Base-by-base conservation (phyloP, 352 stramenopile genomes). In the Globisporangium irregulare region DNA sequence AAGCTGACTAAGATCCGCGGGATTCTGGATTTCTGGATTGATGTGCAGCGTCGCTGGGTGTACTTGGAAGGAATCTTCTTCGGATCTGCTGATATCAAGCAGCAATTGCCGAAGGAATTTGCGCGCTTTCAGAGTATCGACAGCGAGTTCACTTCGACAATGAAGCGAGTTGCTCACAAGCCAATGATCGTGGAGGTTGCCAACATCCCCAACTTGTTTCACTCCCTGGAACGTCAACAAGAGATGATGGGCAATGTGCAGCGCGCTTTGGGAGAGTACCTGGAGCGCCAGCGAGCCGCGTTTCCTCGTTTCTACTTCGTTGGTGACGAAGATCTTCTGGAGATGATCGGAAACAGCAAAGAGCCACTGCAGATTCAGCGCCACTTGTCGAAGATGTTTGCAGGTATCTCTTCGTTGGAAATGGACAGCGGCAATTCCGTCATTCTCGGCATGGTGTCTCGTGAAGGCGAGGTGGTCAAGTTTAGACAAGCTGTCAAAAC, bases 301-400 rank as follows among this genome's bases (percentile, higher is more conserved):
- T 98, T 99, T 67, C 92, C 77, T 74, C 95, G 98, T n/a, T 99
- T 99, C 75, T 99, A 99, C 77, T 99, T 99, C 70, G 90, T 99
- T 12, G 98, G 98, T 56, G 98, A 99, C 73, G 98, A 99, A 84
- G 98, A 99, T 82, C 89, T 99, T 61, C 88, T 99, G 24, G 98
- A 99, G 80, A 99, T 99, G 77, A 98, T 99, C 61, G 98, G 98
- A 32, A 99, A 99, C 77, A 97, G 97, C 67, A 97, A 98, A 66
- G 97, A 99, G 69, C 98, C 98, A 9, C 89, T 95, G 61, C 99
- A 99, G 71, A 98, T 99, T 22, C 88, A 99, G 68, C 87, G 93
- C 20, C 94, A 98, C 58, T 75, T 99, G 24, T 98, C 96, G 8
- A 99, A 99, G 76, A 99, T 99, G 97, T 99, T 99, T 90, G 97